A percentile compares a stretch with the other conserved stretches of the same genome.
Evolutionary conservation across 345 rosid genomes (phyloP).

Genomic region (Physaria fendleri): DNA sequence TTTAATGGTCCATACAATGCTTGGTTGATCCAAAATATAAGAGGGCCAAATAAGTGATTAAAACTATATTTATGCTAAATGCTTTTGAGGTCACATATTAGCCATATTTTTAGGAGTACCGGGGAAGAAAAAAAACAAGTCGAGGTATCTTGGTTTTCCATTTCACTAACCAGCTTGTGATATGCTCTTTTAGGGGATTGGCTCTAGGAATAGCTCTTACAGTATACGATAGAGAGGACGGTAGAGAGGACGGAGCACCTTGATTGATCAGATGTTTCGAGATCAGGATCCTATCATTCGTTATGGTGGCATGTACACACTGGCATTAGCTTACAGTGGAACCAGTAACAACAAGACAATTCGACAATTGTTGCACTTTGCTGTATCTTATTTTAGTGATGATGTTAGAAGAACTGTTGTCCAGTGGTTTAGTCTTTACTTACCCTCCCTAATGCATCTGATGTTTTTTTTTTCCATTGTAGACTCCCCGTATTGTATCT

Average conservation of each 20-base stretch:
- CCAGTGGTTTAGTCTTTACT: not conserved
- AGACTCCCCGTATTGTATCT: slow-evolving; percentile 98
- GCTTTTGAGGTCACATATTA: too few species aligned
- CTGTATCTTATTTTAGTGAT: slow-evolving; percentile 98
- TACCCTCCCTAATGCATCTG: slow-evolving; percentile 6
- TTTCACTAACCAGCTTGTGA: slow-evolving; percentile 4
- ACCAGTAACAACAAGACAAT: slow-evolving; percentile 98
- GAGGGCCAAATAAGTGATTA: too few species aligned
- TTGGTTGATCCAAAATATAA: too few species aligned
- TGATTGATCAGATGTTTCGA: slow-evolving; percentile 97
- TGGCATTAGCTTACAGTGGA: slow-evolving; percentile 96
- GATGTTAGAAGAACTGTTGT: slow-evolving; percentile 99
- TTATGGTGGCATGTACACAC: slow-evolving; percentile 98
- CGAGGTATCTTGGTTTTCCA: too few species aligned
- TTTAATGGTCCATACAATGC: too few species aligned
- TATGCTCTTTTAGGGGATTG: slow-evolving; percentile 54
- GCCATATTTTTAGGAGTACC: too few species aligned
- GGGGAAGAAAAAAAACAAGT: too few species aligned
- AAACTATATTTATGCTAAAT: too few species aligned
- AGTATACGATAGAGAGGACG: slow-evolving; percentile 98
- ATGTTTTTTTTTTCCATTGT: slow-evolving; percentile 23
- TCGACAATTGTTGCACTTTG: slow-evolving; percentile 96
- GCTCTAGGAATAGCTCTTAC: slow-evolving; percentile 97
- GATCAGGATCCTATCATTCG: slow-evolving; percentile 98
- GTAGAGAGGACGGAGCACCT: slow-evolving; percentile 99